Evolutionary conservation across 2,329 filamentous ascomycete species (phyloP).

Genomic region (Xylaria multiplex): DNA sequence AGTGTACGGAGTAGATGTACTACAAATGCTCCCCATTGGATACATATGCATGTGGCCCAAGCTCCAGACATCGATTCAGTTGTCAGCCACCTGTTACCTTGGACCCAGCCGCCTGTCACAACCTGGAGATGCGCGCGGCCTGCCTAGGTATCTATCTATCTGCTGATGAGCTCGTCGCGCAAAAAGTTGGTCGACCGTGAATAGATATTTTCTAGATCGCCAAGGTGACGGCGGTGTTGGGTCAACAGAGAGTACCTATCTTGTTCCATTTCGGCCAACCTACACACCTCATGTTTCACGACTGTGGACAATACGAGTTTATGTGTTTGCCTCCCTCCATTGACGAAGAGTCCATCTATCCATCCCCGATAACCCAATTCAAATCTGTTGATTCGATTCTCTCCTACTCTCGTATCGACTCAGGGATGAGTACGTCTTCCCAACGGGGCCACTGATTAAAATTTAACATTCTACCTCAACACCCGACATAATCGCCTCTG

Average conservation of each 20-base stretch:
- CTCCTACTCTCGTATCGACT: slow-evolving; percentile 5
- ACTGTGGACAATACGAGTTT: not conserved
- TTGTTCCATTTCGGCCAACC: not conserved
- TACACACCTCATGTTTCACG: not conserved
- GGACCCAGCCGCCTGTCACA: slow-evolving; percentile 1
- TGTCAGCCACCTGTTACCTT: slow-evolving; percentile 19
- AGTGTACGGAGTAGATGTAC: not conserved
- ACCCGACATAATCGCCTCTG: slow-evolving; percentile 16
- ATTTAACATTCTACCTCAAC: slow-evolving; percentile 40
- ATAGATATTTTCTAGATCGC: slow-evolving; percentile 18
- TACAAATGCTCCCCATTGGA: not conserved
- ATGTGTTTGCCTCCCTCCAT: not conserved
- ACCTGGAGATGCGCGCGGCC: slow-evolving; percentile 13
- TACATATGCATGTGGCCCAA: slow-evolving; percentile 32
- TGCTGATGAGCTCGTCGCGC: slow-evolving; percentile 42
- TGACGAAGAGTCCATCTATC: slow-evolving; percentile 6
- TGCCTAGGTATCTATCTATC: slow-evolving; percentile 1
- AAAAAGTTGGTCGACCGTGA: slow-evolving; percentile 35
- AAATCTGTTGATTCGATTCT: slow-evolving; percentile 9
- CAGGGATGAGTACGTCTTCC: slow-evolving; percentile 37
- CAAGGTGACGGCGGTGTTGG: slow-evolving; percentile 19
- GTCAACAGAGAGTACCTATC: slow-evolving; percentile 1
- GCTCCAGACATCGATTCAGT: slow-evolving; percentile 14
- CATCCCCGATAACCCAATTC: slow-evolving; percentile 24
- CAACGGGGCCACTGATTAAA: slow-evolving; percentile 34